Percentiles rank a stretch among this genome's conserved stretches.
These are phyloP conservation scores for Skeletonema marinoi DNA, from an alignment of 108 stramenopile species.

Conservation along the genomic window DNA sequence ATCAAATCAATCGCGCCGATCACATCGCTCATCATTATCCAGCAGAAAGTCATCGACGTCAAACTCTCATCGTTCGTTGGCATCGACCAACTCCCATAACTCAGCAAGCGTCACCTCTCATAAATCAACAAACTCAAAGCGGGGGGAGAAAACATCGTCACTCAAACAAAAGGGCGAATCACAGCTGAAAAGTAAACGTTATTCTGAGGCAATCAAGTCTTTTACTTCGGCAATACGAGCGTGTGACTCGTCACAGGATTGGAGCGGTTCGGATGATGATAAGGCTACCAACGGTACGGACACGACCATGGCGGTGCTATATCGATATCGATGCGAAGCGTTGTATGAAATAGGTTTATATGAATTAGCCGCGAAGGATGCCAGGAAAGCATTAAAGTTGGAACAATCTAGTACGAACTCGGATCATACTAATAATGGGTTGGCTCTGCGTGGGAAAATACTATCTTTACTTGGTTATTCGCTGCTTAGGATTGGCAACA, in stretches of 20 bases:
- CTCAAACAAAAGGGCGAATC: neutral
- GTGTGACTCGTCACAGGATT: neutral
- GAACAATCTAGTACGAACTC: constrained; percentile 16
- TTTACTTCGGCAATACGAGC: neutral
- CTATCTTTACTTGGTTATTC: constrained; percentile 27
- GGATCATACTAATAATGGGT: constrained; percentile 3
- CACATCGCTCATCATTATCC: neutral
- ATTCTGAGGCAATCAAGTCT: neutral
- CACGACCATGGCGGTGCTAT: neutral
- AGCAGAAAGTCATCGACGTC: neutral
- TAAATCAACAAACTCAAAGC: neutral
- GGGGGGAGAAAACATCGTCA: neutral
- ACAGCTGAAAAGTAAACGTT: neutral
- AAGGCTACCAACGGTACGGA: neutral
- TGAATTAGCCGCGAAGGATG: constrained; percentile 59
- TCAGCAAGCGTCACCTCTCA: neutral
- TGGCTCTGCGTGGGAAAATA: constrained; percentile 9
- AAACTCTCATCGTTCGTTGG: neutral
- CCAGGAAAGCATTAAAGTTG: constrained; percentile 49
- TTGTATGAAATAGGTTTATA: constrained; percentile 69
- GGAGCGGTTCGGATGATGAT: neutral
- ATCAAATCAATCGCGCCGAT: neutral
- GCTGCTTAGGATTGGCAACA: constrained; percentile 20
- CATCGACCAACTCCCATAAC: neutral
- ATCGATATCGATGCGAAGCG: constrained; percentile 64